phyloP scores from a whole-genome alignment of 768 basidiomycete genomes.

The Kwoniella sp. region DNA sequence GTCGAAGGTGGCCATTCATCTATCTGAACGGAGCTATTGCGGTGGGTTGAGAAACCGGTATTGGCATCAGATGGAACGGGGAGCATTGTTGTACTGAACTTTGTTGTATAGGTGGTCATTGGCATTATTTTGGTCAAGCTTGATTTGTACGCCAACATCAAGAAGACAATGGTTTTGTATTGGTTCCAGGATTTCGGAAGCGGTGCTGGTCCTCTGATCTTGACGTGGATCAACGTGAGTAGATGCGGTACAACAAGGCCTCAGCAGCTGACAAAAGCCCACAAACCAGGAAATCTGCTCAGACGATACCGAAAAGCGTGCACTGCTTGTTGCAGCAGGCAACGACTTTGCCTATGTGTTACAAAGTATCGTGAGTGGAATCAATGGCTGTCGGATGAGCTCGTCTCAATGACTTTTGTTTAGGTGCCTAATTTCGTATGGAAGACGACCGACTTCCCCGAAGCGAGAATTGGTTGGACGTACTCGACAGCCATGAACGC shows the following conservation, averaged over 20 bases:
- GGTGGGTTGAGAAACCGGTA: neutral
- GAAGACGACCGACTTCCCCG: conserved; percentile 44
- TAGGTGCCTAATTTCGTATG: conserved; percentile 45
- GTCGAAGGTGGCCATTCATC: conserved; percentile 39
- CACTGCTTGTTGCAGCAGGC: conserved; percentile 33
- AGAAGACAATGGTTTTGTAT: conserved; percentile 27
- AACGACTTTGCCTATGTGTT: conserved; percentile 46
- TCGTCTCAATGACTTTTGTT: too few species aligned
- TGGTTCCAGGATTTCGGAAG: conserved; percentile 25
- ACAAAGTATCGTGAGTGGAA: conserved; percentile 32
- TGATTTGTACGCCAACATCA: conserved; percentile 26
- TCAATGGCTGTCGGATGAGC: too few species aligned
- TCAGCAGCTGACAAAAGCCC: neutral
- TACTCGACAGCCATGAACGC: conserved; percentile 27
- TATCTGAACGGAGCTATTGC: conserved; percentile 7
- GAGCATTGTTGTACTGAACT: neutral
- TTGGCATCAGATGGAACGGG: neutral
- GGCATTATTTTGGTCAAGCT: conserved; percentile 14
- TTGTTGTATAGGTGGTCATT: conserved; percentile 15
- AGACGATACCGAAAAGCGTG: conserved; percentile 39
- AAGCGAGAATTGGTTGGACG: conserved; percentile 39
- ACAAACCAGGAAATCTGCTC: conserved; percentile 20
- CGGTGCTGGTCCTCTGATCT: conserved; percentile 36
- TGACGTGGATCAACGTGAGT: conserved; percentile 43
- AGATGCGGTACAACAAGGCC: neutral